A percentile compares a stretch with the other conserved stretches of the same genome.
These are phyloP conservation scores for Suillus subaureus DNA, from an alignment of 768 basidiomycete genomes.

Conservation along the genomic window DNA sequence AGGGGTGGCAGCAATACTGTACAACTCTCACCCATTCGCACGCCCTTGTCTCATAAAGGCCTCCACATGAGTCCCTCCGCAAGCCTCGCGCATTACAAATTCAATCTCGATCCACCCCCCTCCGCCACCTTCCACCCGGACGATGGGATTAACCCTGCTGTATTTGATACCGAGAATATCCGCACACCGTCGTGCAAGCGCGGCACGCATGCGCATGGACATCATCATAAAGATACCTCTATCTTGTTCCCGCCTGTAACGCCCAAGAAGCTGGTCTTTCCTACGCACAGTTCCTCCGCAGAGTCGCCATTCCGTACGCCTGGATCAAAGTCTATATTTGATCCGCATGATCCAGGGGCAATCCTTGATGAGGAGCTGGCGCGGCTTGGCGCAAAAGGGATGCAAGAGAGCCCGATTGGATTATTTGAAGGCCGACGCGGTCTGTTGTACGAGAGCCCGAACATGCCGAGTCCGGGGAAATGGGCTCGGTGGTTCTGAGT, in stretches of 20 bases:
- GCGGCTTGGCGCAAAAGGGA: slow-evolving; percentile 44
- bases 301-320: slow-evolving; percentile 55
- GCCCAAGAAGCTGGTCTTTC: slow-evolving; percentile 45
- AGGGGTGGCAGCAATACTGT: slow-evolving; percentile 28
- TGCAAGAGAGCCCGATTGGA: slow-evolving; percentile 65
- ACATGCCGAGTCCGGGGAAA: slow-evolving; percentile 55
- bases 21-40: slow-evolving; percentile 60
- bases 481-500: slow-evolving; percentile 54
- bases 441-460: slow-evolving; percentile 77
- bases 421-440: slow-evolving; percentile 62
- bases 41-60: slow-evolving; percentile 69
- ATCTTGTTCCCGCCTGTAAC: slow-evolving; percentile 41
- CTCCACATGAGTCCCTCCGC: slow-evolving; percentile 70
- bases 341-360: slow-evolving; percentile 71
- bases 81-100: slow-evolving; percentile 69
- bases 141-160: slow-evolving; percentile 39
- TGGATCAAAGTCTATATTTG: slow-evolving; percentile 49
- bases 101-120: slow-evolving; percentile 65
- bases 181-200: slow-evolving; percentile 50
- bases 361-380: slow-evolving; percentile 75
- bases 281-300: slow-evolving; percentile 23
- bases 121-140: slow-evolving; percentile 29
- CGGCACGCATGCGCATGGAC: slow-evolving; percentile 22
- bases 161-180: slow-evolving; percentile 38
- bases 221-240: slow-evolving; percentile 13